A percentile compares a stretch with the other conserved stretches of the same genome.
Conservation (phyloP, 2,329 filamentous ascomycete genomes). For the Stachybotrys echinatus region DNA sequence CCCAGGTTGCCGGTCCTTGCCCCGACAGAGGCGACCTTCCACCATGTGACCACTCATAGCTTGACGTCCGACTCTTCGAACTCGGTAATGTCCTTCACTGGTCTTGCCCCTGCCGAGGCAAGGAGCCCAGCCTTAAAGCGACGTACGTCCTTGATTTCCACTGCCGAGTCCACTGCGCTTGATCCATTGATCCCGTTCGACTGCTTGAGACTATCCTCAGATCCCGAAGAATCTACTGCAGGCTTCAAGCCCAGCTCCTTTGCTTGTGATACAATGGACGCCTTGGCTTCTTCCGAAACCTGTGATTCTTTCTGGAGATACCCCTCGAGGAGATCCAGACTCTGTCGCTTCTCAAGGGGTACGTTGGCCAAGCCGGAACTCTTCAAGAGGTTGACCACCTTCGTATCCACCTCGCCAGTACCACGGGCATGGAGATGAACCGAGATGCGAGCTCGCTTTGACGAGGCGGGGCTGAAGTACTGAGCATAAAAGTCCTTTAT, state of each 20-base stretch:
- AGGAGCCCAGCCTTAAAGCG: slow-evolving; percentile 73
- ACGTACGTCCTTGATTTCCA: slow-evolving; percentile 71
- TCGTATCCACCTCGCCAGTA: slow-evolving; percentile 36
- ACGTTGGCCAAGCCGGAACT: slow-evolving; percentile 28
- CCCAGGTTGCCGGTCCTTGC: no score
- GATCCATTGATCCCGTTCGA: slow-evolving; percentile 37
- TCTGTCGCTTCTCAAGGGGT: slow-evolving; percentile 37
- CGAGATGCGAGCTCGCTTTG: slow-evolving; percentile 71
- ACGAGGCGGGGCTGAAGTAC: slow-evolving; percentile 70
- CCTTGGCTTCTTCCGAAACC: slow-evolving; percentile 43
- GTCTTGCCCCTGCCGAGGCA: slow-evolving; percentile 66
- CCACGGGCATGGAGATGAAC: slow-evolving; percentile 78
- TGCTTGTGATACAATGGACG: slow-evolving; percentile 38
- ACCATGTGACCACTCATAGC: slow-evolving; percentile 50
- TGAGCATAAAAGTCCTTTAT: slow-evolving; percentile 73
- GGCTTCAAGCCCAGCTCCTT: slow-evolving; percentile 38
- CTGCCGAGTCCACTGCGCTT: slow-evolving; percentile 29
- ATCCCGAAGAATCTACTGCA: slow-evolving; percentile 19
- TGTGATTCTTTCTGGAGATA: slow-evolving; percentile 44
- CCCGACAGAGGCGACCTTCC: no score
- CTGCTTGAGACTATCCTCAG: slow-evolving; percentile 24
- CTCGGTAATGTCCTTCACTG: slow-evolving; percentile 70
- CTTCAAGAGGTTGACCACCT: slow-evolving; percentile 35
- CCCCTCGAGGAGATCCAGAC: slow-evolving; percentile 43
- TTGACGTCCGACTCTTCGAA: slow-evolving; percentile 86